Percentiles rank a stretch among this genome's conserved stretches.
Conservation (phyloP, 2,329 filamentous ascomycete species). For the Xylogone sp. region DNA sequence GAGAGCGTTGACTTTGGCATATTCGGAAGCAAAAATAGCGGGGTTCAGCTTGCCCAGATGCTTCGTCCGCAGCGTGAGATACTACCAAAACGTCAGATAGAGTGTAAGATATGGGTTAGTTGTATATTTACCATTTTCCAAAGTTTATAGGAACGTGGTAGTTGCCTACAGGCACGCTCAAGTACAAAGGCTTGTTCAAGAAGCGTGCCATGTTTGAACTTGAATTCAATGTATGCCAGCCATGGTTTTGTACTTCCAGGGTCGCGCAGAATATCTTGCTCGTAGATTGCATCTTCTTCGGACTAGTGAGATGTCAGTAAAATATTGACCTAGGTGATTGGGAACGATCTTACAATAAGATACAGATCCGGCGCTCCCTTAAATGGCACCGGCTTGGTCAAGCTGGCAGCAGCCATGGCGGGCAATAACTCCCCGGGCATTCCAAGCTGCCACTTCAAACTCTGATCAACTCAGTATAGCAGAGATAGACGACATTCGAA, state of each 20-base stretch:
- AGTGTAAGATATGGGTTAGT: neutral
- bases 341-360: constrained; percentile 28
- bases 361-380: constrained; percentile 29
- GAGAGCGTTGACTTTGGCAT: constrained; percentile 87
- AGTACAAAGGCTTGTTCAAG: constrained; percentile 84
- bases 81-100: constrained; percentile 45
- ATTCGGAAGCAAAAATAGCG: constrained; percentile 74
- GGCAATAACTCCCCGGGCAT: constrained; percentile 32
- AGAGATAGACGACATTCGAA: neutral
- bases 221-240: constrained; percentile 91
- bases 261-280: constrained; percentile 89
- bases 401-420: constrained; percentile 27
- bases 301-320: constrained; percentile 45
- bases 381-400: constrained; percentile 24
- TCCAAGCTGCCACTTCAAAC: constrained; percentile 1
- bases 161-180: constrained; percentile 83
- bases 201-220: constrained; percentile 77
- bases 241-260: constrained; percentile 86
- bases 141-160: constrained; percentile 94
- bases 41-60: constrained; percentile 82
- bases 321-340: neutral
- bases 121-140: constrained; percentile 76
- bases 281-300: constrained; percentile 90
- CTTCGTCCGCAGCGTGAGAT: constrained; percentile 78
- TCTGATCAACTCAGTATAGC: neutral